Base-by-base conservation (phyloP, 2,329 filamentous ascomycete genomes). In the Cercospora zeina region DNA sequence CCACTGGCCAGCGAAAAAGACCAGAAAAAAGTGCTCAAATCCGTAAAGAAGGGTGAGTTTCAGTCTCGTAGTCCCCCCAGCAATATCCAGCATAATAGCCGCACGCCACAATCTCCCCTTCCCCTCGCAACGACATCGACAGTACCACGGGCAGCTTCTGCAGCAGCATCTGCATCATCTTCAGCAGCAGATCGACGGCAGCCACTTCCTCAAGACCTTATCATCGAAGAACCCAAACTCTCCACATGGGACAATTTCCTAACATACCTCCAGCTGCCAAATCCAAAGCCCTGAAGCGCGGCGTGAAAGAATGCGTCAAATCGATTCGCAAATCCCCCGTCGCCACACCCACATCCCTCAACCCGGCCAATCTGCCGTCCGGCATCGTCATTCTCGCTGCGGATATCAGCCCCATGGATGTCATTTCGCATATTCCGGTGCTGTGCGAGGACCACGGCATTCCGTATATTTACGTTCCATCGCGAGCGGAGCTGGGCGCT, bases 291-390 rank as follows among this genome's bases (percentile, higher is more conserved):
- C 89, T 99, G 75, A 96, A 96, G 82, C 93, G 95, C 75, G 95
- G 95, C 75, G 95, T 99, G 69, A 99, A 99, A 81, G 95, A 99
- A 81, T 93, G 96, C 75, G 93, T 97, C 81, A 99, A 99, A 82
- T 89, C 93, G 34, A 90, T 99, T 71, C 92, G 95, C 82, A 97
- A 97, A 82, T 93, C 91, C 13, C 84, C 90, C 62, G 78, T 86
- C 70, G 85, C 86, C n/a, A 84, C 86, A 64, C 83, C 85, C 68
- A 81, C 85, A 74, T 81, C 84, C 57, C 77, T 84, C 53, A 68
- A 72, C 59, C 67, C 73, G 16, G 82, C 87, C 73, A 62, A 63
- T 11, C 67, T 71, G 1, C 87, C 90, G 49, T 84, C 87, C 69
- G 84, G 82, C 66, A 84, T 99, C 69, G 91, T 97, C 72, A 83